Evolutionary conservation across 1,139 yeast species (phyloP).

Genomic region (Pichia sp.): DNA sequence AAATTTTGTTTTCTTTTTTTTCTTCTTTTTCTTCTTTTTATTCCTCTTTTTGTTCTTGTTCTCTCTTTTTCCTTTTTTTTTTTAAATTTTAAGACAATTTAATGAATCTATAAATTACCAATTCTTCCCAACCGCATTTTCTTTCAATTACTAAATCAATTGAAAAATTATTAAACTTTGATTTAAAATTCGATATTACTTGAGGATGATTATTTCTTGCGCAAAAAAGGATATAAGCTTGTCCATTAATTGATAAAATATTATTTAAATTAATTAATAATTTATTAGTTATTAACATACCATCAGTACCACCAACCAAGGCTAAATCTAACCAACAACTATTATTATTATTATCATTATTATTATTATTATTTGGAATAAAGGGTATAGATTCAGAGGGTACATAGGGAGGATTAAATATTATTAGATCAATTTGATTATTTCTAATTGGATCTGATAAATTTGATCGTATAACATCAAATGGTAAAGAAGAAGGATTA

Average conservation of each 20-base stretch:
- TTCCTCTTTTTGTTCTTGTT: too few relatives aligned
- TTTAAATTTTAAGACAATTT: constrained; percentile 12
- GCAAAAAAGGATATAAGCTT: constrained; percentile 77
- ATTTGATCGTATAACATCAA: constrained; percentile 58
- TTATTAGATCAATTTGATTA: constrained; percentile 53
- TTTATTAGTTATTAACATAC: constrained; percentile 75
- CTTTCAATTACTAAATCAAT: constrained; percentile 49
- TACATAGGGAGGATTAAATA: constrained; percentile 95
- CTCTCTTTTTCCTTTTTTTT: too few relatives aligned
- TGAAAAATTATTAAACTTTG: constrained; percentile 29
- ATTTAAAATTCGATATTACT: constrained; percentile 45
- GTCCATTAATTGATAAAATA: constrained; percentile 50
- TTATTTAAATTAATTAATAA: constrained; percentile 47
- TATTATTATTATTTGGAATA: constrained; percentile 39
- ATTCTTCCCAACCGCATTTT: constrained; percentile 96
- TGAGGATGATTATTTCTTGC: constrained; percentile 75
- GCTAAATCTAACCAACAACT: constrained; percentile 84
- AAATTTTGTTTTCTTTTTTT: too few relatives aligned
- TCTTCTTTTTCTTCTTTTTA: too few relatives aligned
- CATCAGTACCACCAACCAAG: constrained; percentile 79
- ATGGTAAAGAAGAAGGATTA: constrained; percentile 20
- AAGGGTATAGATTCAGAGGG: constrained; percentile 65
- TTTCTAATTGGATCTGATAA: constrained; percentile 46
- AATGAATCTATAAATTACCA: constrained; percentile 57
- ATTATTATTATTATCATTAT: constrained; percentile 23